phyloP scores from a whole-genome alignment of 345 rosid genomes.

The Linum trigynum region DNA sequence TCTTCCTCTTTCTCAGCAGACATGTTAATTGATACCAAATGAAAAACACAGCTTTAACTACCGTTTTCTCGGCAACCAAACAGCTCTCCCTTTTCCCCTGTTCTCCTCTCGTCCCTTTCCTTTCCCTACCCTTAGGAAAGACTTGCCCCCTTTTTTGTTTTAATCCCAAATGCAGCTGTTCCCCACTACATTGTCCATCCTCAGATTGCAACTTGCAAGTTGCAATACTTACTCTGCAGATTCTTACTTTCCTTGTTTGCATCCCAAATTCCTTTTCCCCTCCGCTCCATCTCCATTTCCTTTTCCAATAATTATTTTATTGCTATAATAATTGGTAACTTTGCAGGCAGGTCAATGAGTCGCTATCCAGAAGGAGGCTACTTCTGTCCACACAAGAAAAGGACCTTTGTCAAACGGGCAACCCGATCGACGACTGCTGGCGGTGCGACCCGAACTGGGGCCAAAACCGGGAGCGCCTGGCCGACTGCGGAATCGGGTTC shows the following conservation, averaged over 20 bases:
- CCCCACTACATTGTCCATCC: neutral
- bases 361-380: constrained; percentile 20
- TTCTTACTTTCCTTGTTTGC: neutral
- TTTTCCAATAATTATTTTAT: neutral
- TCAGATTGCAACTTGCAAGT: neutral
- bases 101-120: no score
- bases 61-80: neutral
- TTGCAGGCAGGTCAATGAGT: constrained; percentile 31
- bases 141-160: no score
- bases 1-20: neutral
- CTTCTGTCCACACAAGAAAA: constrained; percentile 14
- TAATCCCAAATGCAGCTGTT: neutral
- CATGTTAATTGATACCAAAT: neutral
- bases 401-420: constrained; percentile 18
- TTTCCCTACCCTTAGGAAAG: no score
- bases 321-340: neutral
- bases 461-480: constrained; percentile 18
- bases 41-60: neutral
- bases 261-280: neutral
- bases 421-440: constrained; percentile 29
- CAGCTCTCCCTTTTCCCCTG: neutral
- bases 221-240: neutral
- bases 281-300: neutral
- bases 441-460: constrained; percentile 21
- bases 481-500: constrained; percentile 24